Base-by-base conservation (phyloP, 1,284 basidiomycete genomes). In the Agaricales sp. region DNA sequence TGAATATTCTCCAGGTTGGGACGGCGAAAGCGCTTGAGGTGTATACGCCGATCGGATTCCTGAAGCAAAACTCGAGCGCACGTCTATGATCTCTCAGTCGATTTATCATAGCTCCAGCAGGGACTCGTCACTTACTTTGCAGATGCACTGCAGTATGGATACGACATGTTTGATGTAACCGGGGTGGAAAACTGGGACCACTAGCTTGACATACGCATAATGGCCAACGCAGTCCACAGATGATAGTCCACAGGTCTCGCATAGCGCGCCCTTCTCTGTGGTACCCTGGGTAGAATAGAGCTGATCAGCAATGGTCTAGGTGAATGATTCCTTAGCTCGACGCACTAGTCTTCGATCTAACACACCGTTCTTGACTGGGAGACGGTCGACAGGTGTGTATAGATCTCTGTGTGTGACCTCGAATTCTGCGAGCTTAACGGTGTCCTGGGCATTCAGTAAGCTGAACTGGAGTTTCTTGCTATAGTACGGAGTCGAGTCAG, bases 141-240 rank as follows among this genome's bases (percentile, higher is more conserved):
- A 98, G 58, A 97, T 92, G 60, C 88, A 89, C 64, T 99, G 96
- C 0, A 99, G 75, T 58, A 99, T 91, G 44, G 80, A 79, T 52
- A 99, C 92, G 12, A 87, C 91, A 54, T 97, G 92, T 61, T 94
- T 92, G 73, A 99, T 97, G 70, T 92, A 99, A 13, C 96, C 96
- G 54, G 98, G 92, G 63, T 99, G 94, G 62, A 98, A 99, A 12
- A 98, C 94, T 0, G 95, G 95, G 12, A 99, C 82, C 24, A 89
- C 83, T 30, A 99, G 79, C 67, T 95, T 95, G 70, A 97, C 94
- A 68, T 95, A 96, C 4, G 93, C 94, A 65, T 95, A 97, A 66
- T 98, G 94, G 1, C 96, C 96, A 3, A 98, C 94, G 63, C 96
- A 99, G 56, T 97, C 92, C 2, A 93, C 88, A 51, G 92, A 85